Evolutionary conservation across 805 yeast genomes (phyloP).

Genomic region (Starmerella tilneyi): DNA sequence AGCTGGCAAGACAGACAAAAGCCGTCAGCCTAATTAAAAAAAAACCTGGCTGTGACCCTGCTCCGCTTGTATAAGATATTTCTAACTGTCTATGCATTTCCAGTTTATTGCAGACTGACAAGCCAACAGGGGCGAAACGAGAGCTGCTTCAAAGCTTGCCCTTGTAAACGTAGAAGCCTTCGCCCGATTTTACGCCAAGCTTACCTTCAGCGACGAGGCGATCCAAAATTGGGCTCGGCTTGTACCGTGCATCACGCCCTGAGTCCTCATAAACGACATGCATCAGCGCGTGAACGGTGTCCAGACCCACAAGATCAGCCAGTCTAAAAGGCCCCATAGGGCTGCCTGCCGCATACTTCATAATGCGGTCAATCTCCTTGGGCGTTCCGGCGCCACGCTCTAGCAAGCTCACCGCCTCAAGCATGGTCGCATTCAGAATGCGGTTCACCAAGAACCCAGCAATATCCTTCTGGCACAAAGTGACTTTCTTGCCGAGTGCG

Average conservation of each 20-base stretch:
- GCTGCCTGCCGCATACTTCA: constrained; percentile 38
- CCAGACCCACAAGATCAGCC: constrained; percentile 38
- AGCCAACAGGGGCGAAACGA: background rate
- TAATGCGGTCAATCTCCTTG: constrained; percentile 36
- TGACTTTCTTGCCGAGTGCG: constrained; percentile 33
- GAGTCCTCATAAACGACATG: constrained; percentile 34
- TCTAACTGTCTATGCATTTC: background rate
- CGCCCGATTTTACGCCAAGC: constrained; percentile 35
- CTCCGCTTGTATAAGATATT: too few relatives aligned
- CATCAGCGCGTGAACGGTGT: constrained; percentile 36
- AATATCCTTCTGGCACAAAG: constrained; percentile 29
- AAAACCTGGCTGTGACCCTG: too few relatives aligned
- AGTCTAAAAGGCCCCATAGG: constrained; percentile 39
- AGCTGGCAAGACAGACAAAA: too few relatives aligned
- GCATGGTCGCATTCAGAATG: constrained; percentile 35
- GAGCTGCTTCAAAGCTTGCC: constrained; percentile 6
- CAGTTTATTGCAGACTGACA: background rate
- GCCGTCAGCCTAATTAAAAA: background rate
- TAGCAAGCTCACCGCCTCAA: constrained; percentile 34
- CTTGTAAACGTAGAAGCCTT: constrained; percentile 31
- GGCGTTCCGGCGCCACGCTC: constrained; percentile 34
- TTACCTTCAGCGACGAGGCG: constrained; percentile 37
- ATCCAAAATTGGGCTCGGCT: constrained; percentile 33
- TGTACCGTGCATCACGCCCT: constrained; percentile 34
- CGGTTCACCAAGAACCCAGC: constrained; percentile 39